These are phyloP conservation scores for Nannochloropsis oceanica DNA, from an alignment of 108 stramenopile genomes.

Conservation along the genomic window DNA sequence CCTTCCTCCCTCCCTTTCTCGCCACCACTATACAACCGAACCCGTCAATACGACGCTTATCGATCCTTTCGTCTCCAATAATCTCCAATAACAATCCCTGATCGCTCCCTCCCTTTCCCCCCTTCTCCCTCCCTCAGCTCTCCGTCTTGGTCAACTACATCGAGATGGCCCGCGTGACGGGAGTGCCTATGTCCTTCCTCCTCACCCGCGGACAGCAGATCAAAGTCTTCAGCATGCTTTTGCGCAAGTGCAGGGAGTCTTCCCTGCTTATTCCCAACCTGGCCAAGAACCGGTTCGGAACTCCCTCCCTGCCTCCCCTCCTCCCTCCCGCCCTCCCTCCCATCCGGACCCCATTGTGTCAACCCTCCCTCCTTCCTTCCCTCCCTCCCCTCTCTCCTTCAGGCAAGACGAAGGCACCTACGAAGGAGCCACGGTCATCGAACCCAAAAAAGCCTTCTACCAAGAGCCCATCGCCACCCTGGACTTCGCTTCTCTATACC, in stretches of 20 bases:
- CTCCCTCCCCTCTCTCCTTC: no score
- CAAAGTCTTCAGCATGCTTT: constrained; percentile 96
- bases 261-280: constrained; percentile 83
- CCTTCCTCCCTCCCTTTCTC: not conserved
- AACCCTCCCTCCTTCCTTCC: no score
- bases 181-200: constrained; percentile 87
- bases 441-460: constrained; percentile 92
- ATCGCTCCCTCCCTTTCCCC: not conserved
- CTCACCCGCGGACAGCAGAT: constrained; percentile 97
- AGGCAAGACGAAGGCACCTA: constrained; percentile 55
- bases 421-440: constrained; percentile 97
- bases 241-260: constrained; percentile 74
- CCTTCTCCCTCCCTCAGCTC: constrained; percentile 26
- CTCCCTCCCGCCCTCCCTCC: not conserved
- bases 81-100: no score
- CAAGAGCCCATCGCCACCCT: constrained; percentile 96
- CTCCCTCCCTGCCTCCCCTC: not conserved
- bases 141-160: constrained; percentile 94
- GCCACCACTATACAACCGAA: no score
- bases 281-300: constrained; percentile 37
- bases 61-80: no score
- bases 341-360: no score
- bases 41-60: no score
- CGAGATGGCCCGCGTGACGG: constrained; percentile 99
- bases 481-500: constrained; percentile 98